phyloP scores from a whole-genome alignment of 2,329 filamentous ascomycete species.

The Diaporthe citrichinensis region DNA sequence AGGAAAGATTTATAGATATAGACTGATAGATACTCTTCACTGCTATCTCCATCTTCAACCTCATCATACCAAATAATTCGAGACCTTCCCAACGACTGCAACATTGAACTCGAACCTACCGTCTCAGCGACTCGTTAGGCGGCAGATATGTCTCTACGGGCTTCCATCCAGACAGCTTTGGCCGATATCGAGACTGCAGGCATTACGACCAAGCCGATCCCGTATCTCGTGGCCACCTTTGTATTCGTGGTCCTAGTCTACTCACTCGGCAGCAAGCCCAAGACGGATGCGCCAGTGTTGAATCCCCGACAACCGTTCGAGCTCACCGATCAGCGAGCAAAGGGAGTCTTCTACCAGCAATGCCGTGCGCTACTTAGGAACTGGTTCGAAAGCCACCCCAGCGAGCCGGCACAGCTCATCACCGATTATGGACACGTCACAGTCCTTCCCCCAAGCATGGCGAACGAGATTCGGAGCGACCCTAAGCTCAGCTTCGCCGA shows the following conservation, averaged over 20 bases:
- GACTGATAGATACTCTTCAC: neutral
- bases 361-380: neutral
- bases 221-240: neutral
- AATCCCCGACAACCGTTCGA: neutral
- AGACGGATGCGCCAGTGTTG: neutral
- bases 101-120: neutral
- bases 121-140: neutral
- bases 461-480: neutral
- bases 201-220: neutral
- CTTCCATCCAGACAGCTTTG: constrained; percentile 2
- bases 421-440: constrained; percentile 17
- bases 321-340: neutral
- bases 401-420: constrained; percentile 4
- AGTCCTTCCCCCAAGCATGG: neutral
- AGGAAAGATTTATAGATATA: neutral
- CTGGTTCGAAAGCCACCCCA: constrained; percentile 21
- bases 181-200: neutral
- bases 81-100: neutral
- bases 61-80: neutral
- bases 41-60: neutral
- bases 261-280: constrained; percentile 10
- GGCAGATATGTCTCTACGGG: neutral
- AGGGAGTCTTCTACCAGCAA: neutral
- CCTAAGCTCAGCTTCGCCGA: neutral
- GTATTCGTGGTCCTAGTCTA: neutral